Base-by-base conservation (phyloP, 306 rosid genomes). In the Abrus pulchellus region DNA sequence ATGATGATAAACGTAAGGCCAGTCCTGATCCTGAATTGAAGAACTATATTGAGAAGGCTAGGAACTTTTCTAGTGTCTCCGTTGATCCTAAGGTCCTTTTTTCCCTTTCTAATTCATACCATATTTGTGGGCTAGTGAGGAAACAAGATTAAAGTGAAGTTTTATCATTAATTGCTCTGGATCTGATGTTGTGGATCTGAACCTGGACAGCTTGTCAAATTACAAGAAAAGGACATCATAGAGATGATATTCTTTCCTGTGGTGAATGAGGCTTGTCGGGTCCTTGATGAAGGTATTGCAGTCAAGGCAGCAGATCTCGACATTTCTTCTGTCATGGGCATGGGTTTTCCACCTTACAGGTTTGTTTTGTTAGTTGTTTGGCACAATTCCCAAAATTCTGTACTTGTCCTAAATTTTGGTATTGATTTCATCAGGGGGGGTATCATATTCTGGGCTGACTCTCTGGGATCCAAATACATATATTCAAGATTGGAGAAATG, bases 321-420 rank as follows among this genome's bases (percentile, higher is more conserved):
- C 79, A 88, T 95, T 74, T 83, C 98, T 76, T 77, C 91, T 14
- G 82, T 93, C 86, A 91, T 89, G 94, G 99, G 97, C 79, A 93
- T 95, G 99, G 99, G 99, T 36, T 95, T 95, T 79, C 99, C 99
- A 44, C 85, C 97, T 41, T 93, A 95, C 96, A 93, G 99, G 99
- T 95, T 70, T 76, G 87, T 84, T 27, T 72, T 7, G 32, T 68
- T 47, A 54, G 45, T 38, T 41, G 27, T 76, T 72, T 27, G 43
- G 44, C 52, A 57, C 34, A 28, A 66, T 79, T 71, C 65, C 54
- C 12, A 45, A 9, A 56, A 28, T 52, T 76, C 50, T 11, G 6
- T 3, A 32, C 10, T 20, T 68, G 63, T 71, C 29, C 70, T 87
- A 73, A 77, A 63, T 59, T 78, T 44, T 56, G 65, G 85, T 32